Evolutionary conservation across 2,329 filamentous ascomycete genomes (phyloP), one percentile per base, ranked within the genome.

Genomic region (Penicillium sp.): DNA sequence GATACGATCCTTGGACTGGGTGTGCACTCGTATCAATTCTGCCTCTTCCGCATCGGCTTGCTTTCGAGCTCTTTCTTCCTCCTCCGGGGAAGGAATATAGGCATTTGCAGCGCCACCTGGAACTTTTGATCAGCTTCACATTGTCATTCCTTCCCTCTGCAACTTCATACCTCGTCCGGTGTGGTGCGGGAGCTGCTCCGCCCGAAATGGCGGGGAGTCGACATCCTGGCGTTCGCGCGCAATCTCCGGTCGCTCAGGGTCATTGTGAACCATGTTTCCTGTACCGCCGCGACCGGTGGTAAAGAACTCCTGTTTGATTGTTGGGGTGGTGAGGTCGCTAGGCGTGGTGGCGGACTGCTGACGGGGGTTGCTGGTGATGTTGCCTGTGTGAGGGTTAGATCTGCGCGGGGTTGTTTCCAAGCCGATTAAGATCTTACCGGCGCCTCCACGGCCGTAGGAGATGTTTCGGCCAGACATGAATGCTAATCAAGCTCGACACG

Each of bases 261-360:
- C 86, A 55, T 82, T 82, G 66, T 86, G 84, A 42, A 87, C 83
- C 86, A 95, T 95, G 75, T 95, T 95, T 52, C 90, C 90, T 4
- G 81, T 84, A 53, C 91, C 91, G 48, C 91, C 91, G 44, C 91
- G 87, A 49, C 91, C 91, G 3, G 91, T 96, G 18, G 91, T 95
- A 66, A 92, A 90, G 57, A 88, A 78, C n/a, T 87, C 75, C 41
- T 81, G 81, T 74, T 95, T 95, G 66, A 97, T 81, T 10, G 82
- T 87, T 1, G 91, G 91, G 1, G 90, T 95, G 62, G 85, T 75
- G 55, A 95, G 82, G 64, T 92, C 87, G 56, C 81, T 73, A 44
- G 82, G 74, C 27, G 75, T 71, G 39, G 82, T 62, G 39, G 66
- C 57, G 55, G 74, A 67, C 50, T 75, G 69, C 57, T 80, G 76